Conservation (phyloP, 148 eudicot species). For the Linanthus parryae region DNA sequence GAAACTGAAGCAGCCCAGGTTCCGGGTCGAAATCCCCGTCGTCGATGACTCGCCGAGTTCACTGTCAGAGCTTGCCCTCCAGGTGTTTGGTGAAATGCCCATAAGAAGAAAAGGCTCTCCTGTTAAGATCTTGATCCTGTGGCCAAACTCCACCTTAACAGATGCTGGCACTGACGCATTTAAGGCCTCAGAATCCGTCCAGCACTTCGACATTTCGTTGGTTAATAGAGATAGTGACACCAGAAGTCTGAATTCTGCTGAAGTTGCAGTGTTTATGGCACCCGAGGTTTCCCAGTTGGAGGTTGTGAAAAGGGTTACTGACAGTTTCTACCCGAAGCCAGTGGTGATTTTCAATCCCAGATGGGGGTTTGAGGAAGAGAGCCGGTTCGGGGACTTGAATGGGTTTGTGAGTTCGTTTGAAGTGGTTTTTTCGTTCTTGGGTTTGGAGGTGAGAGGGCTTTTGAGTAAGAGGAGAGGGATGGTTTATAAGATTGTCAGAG, state of each 20-base stretch:
- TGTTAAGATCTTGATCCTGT: constrained; percentile 39
- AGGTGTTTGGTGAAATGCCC: constrained; percentile 43
- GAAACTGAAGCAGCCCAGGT: constrained; percentile 70
- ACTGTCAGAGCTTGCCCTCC: constrained; percentile 49
- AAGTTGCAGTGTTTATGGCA: constrained; percentile 70
- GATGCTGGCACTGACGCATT: constrained; percentile 34
- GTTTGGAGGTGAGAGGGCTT: constrained; percentile 83
- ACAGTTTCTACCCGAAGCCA: constrained; percentile 57
- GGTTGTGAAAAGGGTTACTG: constrained; percentile 41
- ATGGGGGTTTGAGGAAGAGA: constrained; percentile 87
- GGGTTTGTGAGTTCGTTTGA: constrained; percentile 66
- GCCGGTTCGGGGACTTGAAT: constrained; percentile 37
- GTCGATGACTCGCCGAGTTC: constrained; percentile 62
- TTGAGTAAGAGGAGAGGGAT: constrained; percentile 78
- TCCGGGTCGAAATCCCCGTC: constrained; percentile 72
- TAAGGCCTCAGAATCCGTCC: constrained; percentile 13
- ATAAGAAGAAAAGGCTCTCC: constrained; percentile 43
- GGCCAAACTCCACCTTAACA: constrained; percentile 38
- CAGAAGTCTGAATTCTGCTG: constrained; percentile 59
- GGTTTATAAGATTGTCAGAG: constrained; percentile 59
- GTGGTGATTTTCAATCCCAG: constrained; percentile 72
- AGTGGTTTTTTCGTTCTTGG: constrained; percentile 85
- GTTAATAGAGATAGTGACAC: constrained; percentile 28
- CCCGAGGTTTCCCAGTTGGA: constrained; percentile 58
- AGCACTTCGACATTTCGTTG: constrained; percentile 41